phyloP scores from a whole-genome alignment of 2,329 filamentous ascomycete species.

The Beauveria brongniartii region DNA sequence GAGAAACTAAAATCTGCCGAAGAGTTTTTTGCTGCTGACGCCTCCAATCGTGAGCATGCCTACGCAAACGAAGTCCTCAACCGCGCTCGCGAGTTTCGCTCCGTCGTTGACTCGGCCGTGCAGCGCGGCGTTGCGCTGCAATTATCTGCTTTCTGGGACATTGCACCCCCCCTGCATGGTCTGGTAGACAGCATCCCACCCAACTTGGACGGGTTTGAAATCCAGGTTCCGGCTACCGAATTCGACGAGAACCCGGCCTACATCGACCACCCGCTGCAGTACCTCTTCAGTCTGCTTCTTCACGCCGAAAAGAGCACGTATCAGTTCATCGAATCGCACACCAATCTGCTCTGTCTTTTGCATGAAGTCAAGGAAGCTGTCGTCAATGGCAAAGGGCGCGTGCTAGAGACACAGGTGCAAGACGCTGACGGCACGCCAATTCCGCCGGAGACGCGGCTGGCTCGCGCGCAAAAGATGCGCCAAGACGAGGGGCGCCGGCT shows the following conservation, averaged over 20 bases:
- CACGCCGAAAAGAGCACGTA: conserved; percentile 91
- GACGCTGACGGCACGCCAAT: conserved; percentile 28
- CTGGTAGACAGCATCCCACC: conserved; percentile 73
- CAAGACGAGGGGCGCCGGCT: conserved; percentile 60
- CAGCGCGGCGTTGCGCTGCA: conserved; percentile 84
- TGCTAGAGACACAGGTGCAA: conserved; percentile 57
- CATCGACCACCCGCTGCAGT: conserved; percentile 73
- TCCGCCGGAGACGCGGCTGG: conserved; percentile 25
- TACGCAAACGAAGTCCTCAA: conserved; percentile 65
- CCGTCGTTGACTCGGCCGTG: conserved; percentile 76
- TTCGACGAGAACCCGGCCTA: conserved; percentile 82
- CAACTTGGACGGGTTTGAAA: conserved; percentile 50
- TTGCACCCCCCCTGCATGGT: conserved; percentile 72
- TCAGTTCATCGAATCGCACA: conserved; percentile 94
- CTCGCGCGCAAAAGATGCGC: conserved; percentile 47
- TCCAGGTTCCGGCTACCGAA: conserved; percentile 72
- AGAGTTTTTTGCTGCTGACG: conserved; percentile 76
- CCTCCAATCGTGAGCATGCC: conserved; percentile 58
- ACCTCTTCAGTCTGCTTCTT: conserved; percentile 74
- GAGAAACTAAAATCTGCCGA: conserved; percentile 74
- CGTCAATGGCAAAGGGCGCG: conserved; percentile 58
- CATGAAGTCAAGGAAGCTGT: conserved; percentile 83
- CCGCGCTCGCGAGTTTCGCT: conserved; percentile 68
- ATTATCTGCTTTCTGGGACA: conserved; percentile 94
- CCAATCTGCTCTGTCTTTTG: conserved; percentile 78